Evolutionary conservation across 768 basidiomycete species (phyloP), one percentile per base, ranked within the genome.

Genomic region (Strobilomyces confusus): DNA sequence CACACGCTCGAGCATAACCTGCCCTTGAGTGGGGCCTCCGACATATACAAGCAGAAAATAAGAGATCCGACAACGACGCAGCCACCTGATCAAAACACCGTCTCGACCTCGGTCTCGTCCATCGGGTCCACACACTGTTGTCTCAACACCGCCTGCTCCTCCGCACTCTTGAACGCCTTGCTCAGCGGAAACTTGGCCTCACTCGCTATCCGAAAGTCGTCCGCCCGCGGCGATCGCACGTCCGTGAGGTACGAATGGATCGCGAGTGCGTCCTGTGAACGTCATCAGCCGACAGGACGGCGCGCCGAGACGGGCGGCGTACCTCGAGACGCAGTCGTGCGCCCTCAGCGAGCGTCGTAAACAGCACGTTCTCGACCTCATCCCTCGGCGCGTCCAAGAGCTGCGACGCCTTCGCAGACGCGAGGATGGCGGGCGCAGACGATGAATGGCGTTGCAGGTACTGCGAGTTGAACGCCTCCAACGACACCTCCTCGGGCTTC

Each of bases 381-480:
- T 78, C 77, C 34, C 68, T 59, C 9, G 83, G 73, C 0, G 78
- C 67, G 4, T 74, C 73, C 42, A 91, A 69, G 6, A 66, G 58
- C 1, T 65, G 73, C 14, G 77, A 71, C 1, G 77, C 89, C 62
- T 77, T 77, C 7, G 91, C 91, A 38, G 75, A 76, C 4, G 82
- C 86, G 8, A 95, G 69, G 32, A 88, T 72, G 0, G 83, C 82
- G 2, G 66, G 56, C 0, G 81, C 74, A 11, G 77, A 77, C 1
- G 68, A 60, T 0, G 82, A 71, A 55, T 87, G 78, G 15, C 63
- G 73, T 63, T 94, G 88, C 13, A 92, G 77, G 66, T 86, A 92
- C 56, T 89, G 81, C 17, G 83, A 79, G 63, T 89, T 93, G 73
- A 78, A 87, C 0, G 77, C 77, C 38, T 87, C 83, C n/a, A 83